Base-by-base conservation (phyloP, 331 rosid species). In the Malus hybrid region DNA sequence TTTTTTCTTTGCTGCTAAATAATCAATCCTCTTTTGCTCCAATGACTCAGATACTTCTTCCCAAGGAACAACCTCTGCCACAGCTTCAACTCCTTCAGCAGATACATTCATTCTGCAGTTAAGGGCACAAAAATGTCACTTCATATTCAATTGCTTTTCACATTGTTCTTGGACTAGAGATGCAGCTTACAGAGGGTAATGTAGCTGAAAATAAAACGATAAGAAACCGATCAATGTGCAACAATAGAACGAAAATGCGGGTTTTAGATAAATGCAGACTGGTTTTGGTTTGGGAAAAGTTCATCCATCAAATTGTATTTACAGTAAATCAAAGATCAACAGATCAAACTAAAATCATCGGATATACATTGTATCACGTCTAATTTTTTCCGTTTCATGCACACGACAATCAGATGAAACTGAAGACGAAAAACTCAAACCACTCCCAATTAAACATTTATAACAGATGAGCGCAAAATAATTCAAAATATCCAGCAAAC, bases 91-190 rank as follows among this genome's bases (percentile, higher is more conserved):
- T 44, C 67, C 78, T 66, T 33, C 78, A 18, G 73, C 79, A 46
- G 87, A 63, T 42, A 57, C 85, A 70, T 79, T 82, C 93, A 91
- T 93, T 81, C 89, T 90, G 78, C 81, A 77, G 57, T 68, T 68
- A 68, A 63, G 71, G 62, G 34, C 72, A 55, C 71, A 53, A 74
- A 6, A 33, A 61, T 52, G 6, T 15, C 61, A 62, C 52, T 32
- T 34, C 12, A 55, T 26, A 33, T 57, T 16, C 16, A 18, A 48
- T 58, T 55, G 42, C 3, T 3, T 58, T 75, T 4, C 50, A 30
- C 65, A 52, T 66, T 53, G 36, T 48, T 74, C 46, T 55, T 29
- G 5, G 16, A 30, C 30, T 62, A 36, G 62, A 63, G 19, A 22
- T 46, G 16, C 14, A 24, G 39, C 26, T 11, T 14, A 32, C 15